These are phyloP conservation scores for Pisolithus tinctorius DNA, from an alignment of 768 basidiomycete genomes.

Conservation along the genomic window DNA sequence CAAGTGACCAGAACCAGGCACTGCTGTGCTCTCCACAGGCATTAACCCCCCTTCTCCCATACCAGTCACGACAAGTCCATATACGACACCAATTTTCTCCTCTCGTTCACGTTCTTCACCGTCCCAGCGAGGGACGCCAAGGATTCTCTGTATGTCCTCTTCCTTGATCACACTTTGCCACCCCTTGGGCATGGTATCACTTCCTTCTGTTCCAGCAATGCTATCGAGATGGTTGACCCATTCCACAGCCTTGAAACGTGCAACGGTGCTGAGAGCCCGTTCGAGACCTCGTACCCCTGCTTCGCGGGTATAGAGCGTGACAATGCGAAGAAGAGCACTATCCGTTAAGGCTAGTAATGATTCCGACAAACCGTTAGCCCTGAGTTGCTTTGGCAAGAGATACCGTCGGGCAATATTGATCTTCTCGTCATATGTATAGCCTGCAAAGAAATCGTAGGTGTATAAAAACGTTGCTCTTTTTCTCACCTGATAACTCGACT, in stretches of 20 bases:
- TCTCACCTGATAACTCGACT: slow-evolving; percentile 67
- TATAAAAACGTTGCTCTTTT: neutral
- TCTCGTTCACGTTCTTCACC: slow-evolving; percentile 74
- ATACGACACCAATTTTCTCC: slow-evolving; percentile 69
- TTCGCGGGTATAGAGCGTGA: slow-evolving; percentile 80
- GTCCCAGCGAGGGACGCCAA: slow-evolving; percentile 78
- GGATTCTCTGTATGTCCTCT: slow-evolving; percentile 73
- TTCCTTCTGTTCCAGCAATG: slow-evolving; percentile 7
- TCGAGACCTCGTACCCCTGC: slow-evolving; percentile 91
- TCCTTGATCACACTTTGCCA: slow-evolving; percentile 61
- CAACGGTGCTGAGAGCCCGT: slow-evolving; percentile 80
- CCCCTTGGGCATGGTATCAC: slow-evolving; percentile 14
- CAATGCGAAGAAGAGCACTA: slow-evolving; percentile 62
- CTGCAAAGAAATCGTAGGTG: slow-evolving; percentile 20
- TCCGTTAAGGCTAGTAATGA: slow-evolving; percentile 61
- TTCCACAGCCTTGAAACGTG: slow-evolving; percentile 88
- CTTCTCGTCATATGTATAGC: slow-evolving; percentile 89
- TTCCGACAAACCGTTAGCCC: slow-evolving; percentile 64
- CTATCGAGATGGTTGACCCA: slow-evolving; percentile 60
- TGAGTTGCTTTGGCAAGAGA: slow-evolving; percentile 83
- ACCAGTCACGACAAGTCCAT: slow-evolving; percentile 83
- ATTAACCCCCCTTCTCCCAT: slow-evolving; percentile 82
- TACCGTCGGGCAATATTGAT: slow-evolving; percentile 82
- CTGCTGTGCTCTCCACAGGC: slow-evolving; percentile 74
- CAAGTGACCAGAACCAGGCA: slow-evolving; percentile 70